Base-by-base conservation (phyloP, 306 rosid genomes). In the Prinsepia uniflora region DNA sequence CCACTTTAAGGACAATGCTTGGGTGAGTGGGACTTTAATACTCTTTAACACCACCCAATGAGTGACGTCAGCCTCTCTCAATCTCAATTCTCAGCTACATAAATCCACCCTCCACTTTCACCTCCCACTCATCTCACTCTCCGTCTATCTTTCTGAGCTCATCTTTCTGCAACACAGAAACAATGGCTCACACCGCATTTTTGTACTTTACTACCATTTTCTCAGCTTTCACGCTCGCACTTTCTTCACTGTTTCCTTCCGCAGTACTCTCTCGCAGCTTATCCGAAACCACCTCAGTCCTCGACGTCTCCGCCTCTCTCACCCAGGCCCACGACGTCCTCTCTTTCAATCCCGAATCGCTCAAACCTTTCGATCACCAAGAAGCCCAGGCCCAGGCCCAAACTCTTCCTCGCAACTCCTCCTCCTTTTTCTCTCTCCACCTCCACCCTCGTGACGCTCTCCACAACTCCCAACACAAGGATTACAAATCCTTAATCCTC, bases 271-370 rank as follows among this genome's bases (percentile, higher is more conserved):
- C 83, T 40, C 87, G 89, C 49, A 70, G 15, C 73, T 47, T 83
- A 8, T n/a, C 79, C 0, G 60, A 73, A 30, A 19, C 80, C 72
- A 61, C 91, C 44, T 10, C 77, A 0, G 4, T 75, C 14, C 88
- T 94, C n/a, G 86, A 90, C 63, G 70, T 90, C 77, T 48, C 88
- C 0, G 75, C 80, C 18, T 78, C 96, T 1, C 92, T 94, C 54
- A 40, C 70, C 18, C 92, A 80, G 77, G 82, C 96, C 48, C 76
- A 78, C 3, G 81, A 81, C 14, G 80, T 87, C 64, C 90, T 89
- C 57, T 65, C 75, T 74, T 81, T 74, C 62, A 49, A 71, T 70
- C 87, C 92, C 0, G 9, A 82, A 17, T 8, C 20, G 6, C 57
- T 59, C 17, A 14, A 58, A 6, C 10, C 87, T 10, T 40, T 81